Conservation (phyloP, 2,329 filamentous ascomycete species). For the Geoglossum cookeanum region DNA sequence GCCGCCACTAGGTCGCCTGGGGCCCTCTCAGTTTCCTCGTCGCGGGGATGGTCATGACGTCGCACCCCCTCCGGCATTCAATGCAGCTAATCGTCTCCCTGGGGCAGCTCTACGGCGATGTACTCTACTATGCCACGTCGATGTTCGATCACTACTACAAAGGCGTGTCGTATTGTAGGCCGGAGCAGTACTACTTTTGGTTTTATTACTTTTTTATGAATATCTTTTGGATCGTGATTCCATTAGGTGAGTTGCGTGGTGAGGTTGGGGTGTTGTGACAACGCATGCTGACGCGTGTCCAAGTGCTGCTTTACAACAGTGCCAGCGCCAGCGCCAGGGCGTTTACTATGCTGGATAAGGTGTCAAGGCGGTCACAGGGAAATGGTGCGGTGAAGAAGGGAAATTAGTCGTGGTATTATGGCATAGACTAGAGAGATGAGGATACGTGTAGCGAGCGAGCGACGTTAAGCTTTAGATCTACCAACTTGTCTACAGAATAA, state of each 20-base stretch:
- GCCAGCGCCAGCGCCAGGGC: conserved; percentile 18
- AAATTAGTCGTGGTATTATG: neutral
- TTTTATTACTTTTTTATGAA: conserved; percentile 48
- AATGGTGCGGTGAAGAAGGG: conserved; percentile 13
- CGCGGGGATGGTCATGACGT: conserved; percentile 32
- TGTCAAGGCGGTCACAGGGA: conserved; percentile 11
- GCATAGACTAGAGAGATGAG: neutral
- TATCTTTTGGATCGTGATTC: conserved; percentile 45
- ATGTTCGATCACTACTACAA: conserved; percentile 39
- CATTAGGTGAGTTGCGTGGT: conserved; percentile 26
- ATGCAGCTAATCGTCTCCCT: conserved; percentile 41
- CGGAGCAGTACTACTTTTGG: conserved; percentile 46
- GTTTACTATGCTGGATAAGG: conserved; percentile 18
- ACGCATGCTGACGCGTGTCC: neutral
- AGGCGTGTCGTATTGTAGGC: conserved; percentile 36
- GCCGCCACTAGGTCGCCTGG: conserved; percentile 30
- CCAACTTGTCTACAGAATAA: neutral
- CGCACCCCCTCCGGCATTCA: conserved; percentile 37
- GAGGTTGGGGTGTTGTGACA: neutral
- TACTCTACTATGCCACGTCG: conserved; percentile 44
- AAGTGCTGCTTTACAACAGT: conserved; percentile 21
- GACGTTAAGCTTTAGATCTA: neutral
- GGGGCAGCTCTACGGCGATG: conserved; percentile 44
- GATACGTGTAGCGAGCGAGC: no score
- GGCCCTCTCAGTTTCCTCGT: conserved; percentile 40